Percentiles rank a stretch among this genome's conserved stretches.
Evolutionary conservation across 768 basidiomycete species (phyloP).

Genomic region (Russula sp.): DNA sequence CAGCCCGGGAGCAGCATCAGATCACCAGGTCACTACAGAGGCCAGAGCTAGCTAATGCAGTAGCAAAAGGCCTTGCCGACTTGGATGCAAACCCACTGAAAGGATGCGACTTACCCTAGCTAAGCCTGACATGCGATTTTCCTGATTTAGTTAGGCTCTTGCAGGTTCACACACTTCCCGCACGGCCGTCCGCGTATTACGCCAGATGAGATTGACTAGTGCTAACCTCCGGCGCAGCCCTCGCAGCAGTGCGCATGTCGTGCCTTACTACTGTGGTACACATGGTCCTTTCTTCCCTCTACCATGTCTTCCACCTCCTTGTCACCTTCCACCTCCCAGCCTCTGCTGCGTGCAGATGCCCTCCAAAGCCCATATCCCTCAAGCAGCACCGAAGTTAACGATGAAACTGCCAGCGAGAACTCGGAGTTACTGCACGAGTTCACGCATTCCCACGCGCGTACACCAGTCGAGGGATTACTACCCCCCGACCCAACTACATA

Average conservation of each 20-base stretch:
- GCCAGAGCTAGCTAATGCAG: too few relatives aligned
- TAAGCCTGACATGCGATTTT: too few relatives aligned
- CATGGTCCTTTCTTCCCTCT: not conserved
- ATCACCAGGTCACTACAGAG: too few relatives aligned
- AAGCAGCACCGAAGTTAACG: slow-evolving; percentile 36
- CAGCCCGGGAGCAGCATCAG: too few relatives aligned
- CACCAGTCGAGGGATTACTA: slow-evolving; percentile 30
- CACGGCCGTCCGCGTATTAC: too few relatives aligned
- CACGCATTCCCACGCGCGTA: slow-evolving; percentile 34
- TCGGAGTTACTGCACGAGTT: slow-evolving; percentile 40
- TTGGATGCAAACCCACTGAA: too few relatives aligned
- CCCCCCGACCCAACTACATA: slow-evolving; percentile 19
- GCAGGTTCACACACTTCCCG: too few relatives aligned
- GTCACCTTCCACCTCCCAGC: slow-evolving; percentile 8
- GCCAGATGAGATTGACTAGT: not conserved
- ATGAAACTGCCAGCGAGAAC: slow-evolving; percentile 30
- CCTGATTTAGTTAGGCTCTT: too few relatives aligned
- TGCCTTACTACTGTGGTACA: not conserved
- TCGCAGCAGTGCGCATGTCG: not conserved
- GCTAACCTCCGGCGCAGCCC: not conserved
- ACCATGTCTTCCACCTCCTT: slow-evolving; percentile 6
- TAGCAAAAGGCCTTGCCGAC: too few relatives aligned
- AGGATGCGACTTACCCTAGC: too few relatives aligned
- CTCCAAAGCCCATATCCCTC: slow-evolving; percentile 23
- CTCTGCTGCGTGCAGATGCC: slow-evolving; percentile 16